Evolutionary conservation across 768 basidiomycete genomes (phyloP).

Genomic region (Phylloporus rhodoxanthus): DNA sequence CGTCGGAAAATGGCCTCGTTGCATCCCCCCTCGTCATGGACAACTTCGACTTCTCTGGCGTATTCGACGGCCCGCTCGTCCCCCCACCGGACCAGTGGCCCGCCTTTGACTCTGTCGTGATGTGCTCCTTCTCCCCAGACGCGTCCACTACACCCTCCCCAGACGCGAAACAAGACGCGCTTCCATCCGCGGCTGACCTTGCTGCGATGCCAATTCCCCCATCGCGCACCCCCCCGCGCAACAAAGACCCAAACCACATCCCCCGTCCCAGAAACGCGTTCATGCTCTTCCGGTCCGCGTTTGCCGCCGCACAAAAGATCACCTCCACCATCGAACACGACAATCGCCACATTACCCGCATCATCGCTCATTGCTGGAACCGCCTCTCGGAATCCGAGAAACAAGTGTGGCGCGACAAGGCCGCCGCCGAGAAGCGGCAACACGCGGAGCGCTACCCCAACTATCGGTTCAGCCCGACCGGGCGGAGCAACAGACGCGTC

Average conservation of each 20-base stretch:
- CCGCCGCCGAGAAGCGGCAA: conserved; percentile 45
- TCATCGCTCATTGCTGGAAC: conserved; percentile 52
- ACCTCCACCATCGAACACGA: conserved; percentile 46
- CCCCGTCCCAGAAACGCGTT: conserved; percentile 39
- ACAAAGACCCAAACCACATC: conserved; percentile 37
- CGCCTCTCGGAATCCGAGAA: conserved; percentile 46
- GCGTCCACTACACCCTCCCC: conserved; percentile 13
- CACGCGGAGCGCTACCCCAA: conserved; percentile 46
- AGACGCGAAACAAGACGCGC: not conserved
- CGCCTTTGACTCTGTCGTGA: conserved; percentile 16
- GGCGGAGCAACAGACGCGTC: conserved; percentile 38
- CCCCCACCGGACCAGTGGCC: conserved; percentile 21
- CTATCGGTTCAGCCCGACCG: conserved; percentile 49
- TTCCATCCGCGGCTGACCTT: conserved; percentile 18
- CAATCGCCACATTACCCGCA: conserved; percentile 53
- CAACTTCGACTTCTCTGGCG: conserved; percentile 11
- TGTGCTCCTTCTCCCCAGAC: conserved; percentile 4
- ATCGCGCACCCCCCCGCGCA: conserved; percentile 24
- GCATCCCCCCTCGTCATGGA: conserved; percentile 10
- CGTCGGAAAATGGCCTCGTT: conserved; percentile 3
- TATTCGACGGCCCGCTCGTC: conserved; percentile 10
- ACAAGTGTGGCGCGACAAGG: conserved; percentile 44
- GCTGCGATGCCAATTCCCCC: conserved; percentile 28
- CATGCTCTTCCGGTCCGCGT: conserved; percentile 59
- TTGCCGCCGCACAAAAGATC: conserved; percentile 48